Conservation (phyloP, 306 rosid species). For the Ochetophila trinervis region DNA sequence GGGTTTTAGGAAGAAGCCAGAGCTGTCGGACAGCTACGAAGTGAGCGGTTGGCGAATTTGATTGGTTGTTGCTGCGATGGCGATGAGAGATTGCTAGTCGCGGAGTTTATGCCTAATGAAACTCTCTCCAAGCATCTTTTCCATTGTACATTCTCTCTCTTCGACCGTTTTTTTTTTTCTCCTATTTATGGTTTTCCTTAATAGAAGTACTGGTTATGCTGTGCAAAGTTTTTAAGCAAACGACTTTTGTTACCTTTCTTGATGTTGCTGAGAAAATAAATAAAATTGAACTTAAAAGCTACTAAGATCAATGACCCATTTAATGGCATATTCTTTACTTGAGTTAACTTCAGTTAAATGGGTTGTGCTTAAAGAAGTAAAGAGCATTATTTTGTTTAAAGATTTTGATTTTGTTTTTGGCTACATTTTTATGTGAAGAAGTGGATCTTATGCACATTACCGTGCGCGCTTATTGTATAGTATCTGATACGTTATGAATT, state of each 20-base stretch:
- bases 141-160: constrained; percentile 53
- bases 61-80: constrained; percentile 93
- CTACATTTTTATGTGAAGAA: no score
- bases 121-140: constrained; percentile 96
- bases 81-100: constrained; percentile 84
- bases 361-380: no score
- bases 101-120: constrained; percentile 96
- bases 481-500: no score
- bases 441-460: no score
- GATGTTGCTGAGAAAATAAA: background rate
- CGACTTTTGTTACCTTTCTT: background rate
- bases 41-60: constrained; percentile 77
- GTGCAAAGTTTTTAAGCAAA: background rate
- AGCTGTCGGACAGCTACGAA: constrained; percentile 80
- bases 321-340: background rate
- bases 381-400: no score
- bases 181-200: background rate
- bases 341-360: background rate
- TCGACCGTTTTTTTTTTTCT: background rate
- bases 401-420: no score
- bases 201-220: background rate
- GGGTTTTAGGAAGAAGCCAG: constrained; percentile 76
- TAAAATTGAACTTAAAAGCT: background rate
- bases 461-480: no score
- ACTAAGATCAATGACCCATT: background rate